Base-by-base conservation (phyloP, 495 filamentous ascomycete species). In the Annulohypoxylon moriforme region DNA sequence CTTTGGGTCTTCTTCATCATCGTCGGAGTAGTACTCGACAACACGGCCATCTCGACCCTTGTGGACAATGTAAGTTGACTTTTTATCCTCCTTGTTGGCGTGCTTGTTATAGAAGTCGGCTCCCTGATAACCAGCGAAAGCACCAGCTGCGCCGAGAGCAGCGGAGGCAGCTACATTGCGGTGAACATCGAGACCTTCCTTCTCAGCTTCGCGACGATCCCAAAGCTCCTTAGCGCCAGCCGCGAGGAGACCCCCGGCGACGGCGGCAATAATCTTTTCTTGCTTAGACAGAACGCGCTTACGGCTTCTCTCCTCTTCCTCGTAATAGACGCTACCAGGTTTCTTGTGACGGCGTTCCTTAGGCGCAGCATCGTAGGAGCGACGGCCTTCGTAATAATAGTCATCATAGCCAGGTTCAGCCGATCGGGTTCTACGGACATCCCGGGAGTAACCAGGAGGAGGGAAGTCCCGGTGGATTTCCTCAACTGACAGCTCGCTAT, bases 401-500 rank as follows among this genome's bases (percentile, higher is more conserved):
- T 83, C 80, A 73, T 82, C 76, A 68, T 81, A 76, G 25, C 76
- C 77, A 36, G 78, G 79, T 24, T 85, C 86, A 60, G 84, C 81
- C 13, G 85, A 87, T 47, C 84, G 79, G 59, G 84, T 75, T 22
- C 89, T 83, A 63, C 81, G 77, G 83, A 88, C 62, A 77, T 88
- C 80, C 49, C 86, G 81, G 77, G 79, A 72, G 67, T 84, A 82
- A 49, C 81, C 82, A 77, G 89, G 82, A 31, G 91, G 89, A 0
- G 88, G 89, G 67, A 90, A 92, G 33, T 92, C 89, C 53, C 89
- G 86, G 65, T 83, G 85, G 49, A 92, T 83, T 78, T 91, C 88
- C 78, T 93, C 91, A 67, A 92, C 79, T 2, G 87, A 85, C 27
- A 89, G 81, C 24, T 90, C 89, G 69, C 85, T 84, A 66, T 89